A percentile compares a stretch with the other conserved stretches of the same genome.
These are phyloP conservation scores for Debaryomyces fabryi DNA, from an alignment of 1,139 yeast genomes.

Conservation along the genomic window DNA sequence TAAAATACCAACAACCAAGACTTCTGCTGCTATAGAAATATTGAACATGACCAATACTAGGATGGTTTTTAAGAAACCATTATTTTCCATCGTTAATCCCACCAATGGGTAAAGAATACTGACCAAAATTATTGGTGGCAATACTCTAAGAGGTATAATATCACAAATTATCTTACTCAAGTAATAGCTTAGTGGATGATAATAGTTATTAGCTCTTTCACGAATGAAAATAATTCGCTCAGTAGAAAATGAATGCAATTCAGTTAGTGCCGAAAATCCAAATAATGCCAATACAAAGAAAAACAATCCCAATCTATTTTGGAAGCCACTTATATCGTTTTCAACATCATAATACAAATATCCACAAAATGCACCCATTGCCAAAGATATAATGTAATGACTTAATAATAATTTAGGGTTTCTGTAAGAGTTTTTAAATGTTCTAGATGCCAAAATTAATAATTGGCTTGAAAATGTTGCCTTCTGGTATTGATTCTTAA, in stretches of 20 bases:
- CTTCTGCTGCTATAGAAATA: constrained; percentile 81
- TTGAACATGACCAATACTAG: constrained; percentile 78
- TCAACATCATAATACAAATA: constrained; percentile 77
- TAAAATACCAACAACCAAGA: constrained; percentile 82
- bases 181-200: constrained; percentile 83
- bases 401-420: constrained; percentile 84
- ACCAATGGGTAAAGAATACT: constrained; percentile 89
- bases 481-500: constrained; percentile 41
- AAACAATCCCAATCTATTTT: constrained; percentile 89
- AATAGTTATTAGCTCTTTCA: constrained; percentile 93
- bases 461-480: constrained; percentile 69
- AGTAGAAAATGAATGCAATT: constrained; percentile 81
- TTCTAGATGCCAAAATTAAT: constrained; percentile 72
- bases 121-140: constrained; percentile 86
- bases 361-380: constrained; percentile 85
- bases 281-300: constrained; percentile 87
- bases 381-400: constrained; percentile 75
- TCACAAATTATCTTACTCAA: constrained; percentile 86
- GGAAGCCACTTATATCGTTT: constrained; percentile 94
- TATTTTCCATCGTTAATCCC: constrained; percentile 78
- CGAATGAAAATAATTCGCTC: constrained; percentile 88
- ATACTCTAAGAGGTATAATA: constrained; percentile 81
- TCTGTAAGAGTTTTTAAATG: constrained; percentile 89
- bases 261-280: constrained; percentile 92
- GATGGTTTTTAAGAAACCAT: constrained; percentile 75